phyloP scores from a whole-genome alignment of 805 yeast species.

The Candida parachauliodes region DNA sequence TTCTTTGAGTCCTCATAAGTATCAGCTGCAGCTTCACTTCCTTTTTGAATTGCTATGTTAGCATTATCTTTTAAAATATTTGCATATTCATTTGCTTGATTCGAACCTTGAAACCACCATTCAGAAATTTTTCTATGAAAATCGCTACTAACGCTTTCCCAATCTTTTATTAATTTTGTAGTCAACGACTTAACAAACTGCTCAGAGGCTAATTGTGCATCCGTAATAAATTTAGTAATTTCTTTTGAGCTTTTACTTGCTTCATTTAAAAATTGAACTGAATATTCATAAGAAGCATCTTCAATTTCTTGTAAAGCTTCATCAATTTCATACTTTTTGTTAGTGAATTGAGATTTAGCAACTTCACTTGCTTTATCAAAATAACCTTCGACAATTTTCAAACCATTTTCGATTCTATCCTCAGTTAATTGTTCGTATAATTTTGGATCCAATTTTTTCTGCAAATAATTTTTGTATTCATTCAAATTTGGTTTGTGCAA shows the following conservation, averaged over 20 bases:
- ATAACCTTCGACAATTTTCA: constrained; percentile 16
- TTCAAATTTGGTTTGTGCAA: constrained; percentile 16
- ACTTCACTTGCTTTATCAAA: constrained; percentile 17
- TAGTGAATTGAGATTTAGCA: constrained; percentile 10
- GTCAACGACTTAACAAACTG: constrained; percentile 12
- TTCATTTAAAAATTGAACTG: constrained; percentile 11
- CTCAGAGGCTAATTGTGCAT: constrained; percentile 13
- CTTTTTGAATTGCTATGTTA: constrained; percentile 3
- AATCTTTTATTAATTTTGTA: constrained; percentile 9
- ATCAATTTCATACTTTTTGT: constrained; percentile 12
- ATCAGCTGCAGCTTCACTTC: not conserved
- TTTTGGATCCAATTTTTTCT: constrained; percentile 10
- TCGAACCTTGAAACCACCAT: constrained; percentile 7
- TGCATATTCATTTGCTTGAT: not conserved
- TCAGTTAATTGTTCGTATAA: constrained; percentile 9
- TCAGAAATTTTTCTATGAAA: constrained; percentile 5
- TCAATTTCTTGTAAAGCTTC: constrained; percentile 16
- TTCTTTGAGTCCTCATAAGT: constrained; percentile 5
- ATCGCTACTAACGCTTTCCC: constrained; percentile 5
- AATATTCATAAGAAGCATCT: constrained; percentile 17
- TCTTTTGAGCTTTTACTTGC: constrained; percentile 9
- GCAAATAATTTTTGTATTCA: constrained; percentile 17
- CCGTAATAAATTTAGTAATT: constrained; percentile 11
- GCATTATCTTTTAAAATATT: constrained; percentile 1
- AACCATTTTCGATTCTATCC: constrained; percentile 15